Evolutionary conservation across 78 protist genomes (phyloP).

Genomic region (Tieghemostelium lacteum): DNA sequence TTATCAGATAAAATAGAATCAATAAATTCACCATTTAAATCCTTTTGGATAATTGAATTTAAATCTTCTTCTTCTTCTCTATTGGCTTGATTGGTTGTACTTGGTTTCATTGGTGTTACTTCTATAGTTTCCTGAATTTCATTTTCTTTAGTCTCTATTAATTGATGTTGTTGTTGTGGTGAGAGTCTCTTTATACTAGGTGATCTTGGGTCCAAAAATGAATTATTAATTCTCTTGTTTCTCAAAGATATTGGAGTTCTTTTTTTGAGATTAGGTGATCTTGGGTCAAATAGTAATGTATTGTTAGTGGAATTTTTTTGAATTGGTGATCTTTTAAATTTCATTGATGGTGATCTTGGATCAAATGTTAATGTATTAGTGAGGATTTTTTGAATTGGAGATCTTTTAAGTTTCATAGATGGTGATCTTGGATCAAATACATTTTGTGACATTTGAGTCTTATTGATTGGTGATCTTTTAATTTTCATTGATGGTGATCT

Average conservation of each 20-base stretch:
- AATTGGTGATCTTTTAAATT: conserved; percentile 19
- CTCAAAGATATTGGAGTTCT: background rate
- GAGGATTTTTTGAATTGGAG: conserved; percentile 2
- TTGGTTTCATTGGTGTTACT: background rate
- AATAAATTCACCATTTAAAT: background rate
- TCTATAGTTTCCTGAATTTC: background rate
- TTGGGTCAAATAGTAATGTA: conserved; percentile 17
- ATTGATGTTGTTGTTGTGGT: too few species aligned
- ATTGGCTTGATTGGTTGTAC: too few species aligned
- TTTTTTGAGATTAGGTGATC: conserved; percentile 1
- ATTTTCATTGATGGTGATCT: conserved; percentile 43
- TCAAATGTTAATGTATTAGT: conserved; percentile 1
- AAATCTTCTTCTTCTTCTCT: background rate
- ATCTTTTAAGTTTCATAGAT: conserved; percentile 13
- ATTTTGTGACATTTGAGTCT: too few species aligned
- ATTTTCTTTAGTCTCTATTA: too few species aligned
- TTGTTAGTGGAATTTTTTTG: background rate
- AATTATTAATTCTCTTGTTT: background rate
- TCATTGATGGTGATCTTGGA: conserved; percentile 29
- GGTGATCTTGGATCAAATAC: conserved; percentile 25
- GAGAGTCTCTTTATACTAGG: too few species aligned
- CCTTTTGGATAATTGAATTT: background rate
- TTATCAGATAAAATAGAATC: too few species aligned
- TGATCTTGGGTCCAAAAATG: too few species aligned
- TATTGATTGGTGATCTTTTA: too few species aligned